Base-by-base conservation (phyloP, 768 basidiomycete genomes). In the Mycena chlorophos region DNA sequence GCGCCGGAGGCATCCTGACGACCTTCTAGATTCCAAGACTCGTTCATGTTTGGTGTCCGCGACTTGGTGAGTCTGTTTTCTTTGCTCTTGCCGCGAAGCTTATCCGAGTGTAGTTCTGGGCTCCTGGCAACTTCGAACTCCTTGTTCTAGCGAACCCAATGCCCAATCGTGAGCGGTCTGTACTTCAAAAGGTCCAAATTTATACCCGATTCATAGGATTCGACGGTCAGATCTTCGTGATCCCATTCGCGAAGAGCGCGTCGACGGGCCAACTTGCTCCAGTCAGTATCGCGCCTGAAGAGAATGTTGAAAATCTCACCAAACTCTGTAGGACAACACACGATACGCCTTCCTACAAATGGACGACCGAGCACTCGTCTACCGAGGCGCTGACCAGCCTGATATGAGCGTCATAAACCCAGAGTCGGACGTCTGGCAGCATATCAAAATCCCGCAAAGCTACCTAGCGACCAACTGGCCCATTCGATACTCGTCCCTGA, bases 321-420 rank as follows among this genome's bases (percentile, higher is more conserved):
- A 23, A 57, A 39, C 38, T 31, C 29, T 1, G 39, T 42, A 94
- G 93, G 95, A 98, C 67, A 98, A 97, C 67, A 94, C 94, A 6
- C 86, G 91, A 61, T 96, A 96, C 66, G 95, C 93, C 1, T 96
- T 96, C 72, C 77, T 98, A 37, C 94, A 96, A 72, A 85, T 95
- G 84, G 94, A 98, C 65, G 96, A 98, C 64, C 85, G 93, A 38
- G 89, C 91, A 2, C 79, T 97, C 1, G 86, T 98, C 16, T 99
- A 98, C 69, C 83, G 96, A 52, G 95, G 96, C 14, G 93, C 95
- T 26, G 96, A 98, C 69, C 95, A 98, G 68, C 95, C 96, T 4
- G 95, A 98, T 68, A 89, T 97, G 87, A 96, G 93, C 66, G 87
- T 99, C 54, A 97, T 98, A 66, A 98, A 98, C 66, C 94, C 95